These are phyloP conservation scores for Thermothelomyces thermophilus DNA, from an alignment of 2,329 filamentous ascomycete genomes.

Conservation along the genomic window DNA sequence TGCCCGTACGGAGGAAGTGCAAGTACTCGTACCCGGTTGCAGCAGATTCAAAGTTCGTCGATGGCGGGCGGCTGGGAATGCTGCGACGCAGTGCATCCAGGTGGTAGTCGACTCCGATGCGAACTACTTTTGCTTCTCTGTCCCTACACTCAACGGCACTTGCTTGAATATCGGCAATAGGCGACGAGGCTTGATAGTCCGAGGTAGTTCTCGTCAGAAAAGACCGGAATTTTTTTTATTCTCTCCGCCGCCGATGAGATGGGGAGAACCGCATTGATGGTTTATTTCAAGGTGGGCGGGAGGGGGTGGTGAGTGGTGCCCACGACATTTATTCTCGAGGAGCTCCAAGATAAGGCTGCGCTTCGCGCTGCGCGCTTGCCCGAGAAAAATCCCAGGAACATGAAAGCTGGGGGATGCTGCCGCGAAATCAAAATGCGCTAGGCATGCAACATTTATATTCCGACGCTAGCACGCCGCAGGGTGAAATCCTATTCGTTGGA, in stretches of 20 bases:
- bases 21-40: background rate
- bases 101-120: too few species aligned
- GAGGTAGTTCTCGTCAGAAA: too few species aligned
- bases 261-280: background rate
- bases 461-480: too few species aligned
- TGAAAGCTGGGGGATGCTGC: slow-evolving; percentile 28
- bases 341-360: slow-evolving; percentile 12
- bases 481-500: too few species aligned
- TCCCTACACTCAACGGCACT: too few species aligned
- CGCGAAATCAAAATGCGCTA: slow-evolving; percentile 34
- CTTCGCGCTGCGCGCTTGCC: slow-evolving; percentile 16
- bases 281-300: background rate
- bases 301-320: background rate
- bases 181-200: too few species aligned
- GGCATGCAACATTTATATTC: slow-evolving; percentile 26
- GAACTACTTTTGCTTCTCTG: background rate
- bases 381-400: slow-evolving; percentile 24
- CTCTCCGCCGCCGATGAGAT: background rate
- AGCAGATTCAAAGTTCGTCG: background rate
- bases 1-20: slow-evolving; percentile 11
- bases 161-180: too few species aligned
- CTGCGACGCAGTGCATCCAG: too few species aligned
- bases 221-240: too few species aligned
- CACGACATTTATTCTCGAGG: background rate
- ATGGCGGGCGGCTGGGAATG: background rate